Conservation (phyloP, 2,329 filamentous ascomycete species). For the Pseudogymnoascus sp. region DNA sequence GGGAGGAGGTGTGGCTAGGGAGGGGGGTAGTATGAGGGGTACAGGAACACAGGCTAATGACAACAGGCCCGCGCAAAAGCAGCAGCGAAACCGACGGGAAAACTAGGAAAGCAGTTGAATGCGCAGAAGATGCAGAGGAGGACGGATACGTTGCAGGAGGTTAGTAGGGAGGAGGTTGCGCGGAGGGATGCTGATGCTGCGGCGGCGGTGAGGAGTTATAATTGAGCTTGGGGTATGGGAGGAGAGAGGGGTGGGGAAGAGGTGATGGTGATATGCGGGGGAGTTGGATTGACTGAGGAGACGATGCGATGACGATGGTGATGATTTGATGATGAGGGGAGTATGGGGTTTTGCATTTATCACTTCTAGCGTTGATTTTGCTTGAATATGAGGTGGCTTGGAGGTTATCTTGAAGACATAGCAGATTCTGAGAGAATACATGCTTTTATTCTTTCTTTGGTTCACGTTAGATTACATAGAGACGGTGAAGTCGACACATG, state of each 20-base stretch:
- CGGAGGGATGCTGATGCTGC: conserved; percentile 59
- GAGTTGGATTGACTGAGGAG: not conserved
- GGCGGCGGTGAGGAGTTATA: conserved; percentile 47
- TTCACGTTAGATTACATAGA: not conserved
- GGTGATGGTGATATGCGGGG: not conserved
- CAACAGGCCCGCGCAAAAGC: conserved; percentile 63
- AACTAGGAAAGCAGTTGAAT: conserved; percentile 60
- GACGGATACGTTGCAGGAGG: conserved; percentile 56
- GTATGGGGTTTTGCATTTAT: not conserved
- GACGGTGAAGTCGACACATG: not conserved
- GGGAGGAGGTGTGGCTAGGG: no score
- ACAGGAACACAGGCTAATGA: no score
- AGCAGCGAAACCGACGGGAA: conserved; percentile 50
- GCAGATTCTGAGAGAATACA: not conserved
- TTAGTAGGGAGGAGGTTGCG: conserved; percentile 56
- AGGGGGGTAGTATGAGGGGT: no score
- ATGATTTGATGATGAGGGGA: not conserved
- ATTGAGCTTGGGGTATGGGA: no score
- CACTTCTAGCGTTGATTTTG: not conserved
- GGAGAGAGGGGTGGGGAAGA: not conserved
- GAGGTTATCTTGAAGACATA: not conserved
- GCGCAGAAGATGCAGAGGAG: conserved; percentile 69
- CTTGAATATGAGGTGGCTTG: not conserved
- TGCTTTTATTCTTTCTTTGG: not conserved
- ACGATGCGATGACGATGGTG: not conserved